Percentiles rank a stretch among this genome's conserved stretches.
phyloP scores from a whole-genome alignment of 2,329 filamentous ascomycete genomes.

The Trichoderma asperellum region DNA sequence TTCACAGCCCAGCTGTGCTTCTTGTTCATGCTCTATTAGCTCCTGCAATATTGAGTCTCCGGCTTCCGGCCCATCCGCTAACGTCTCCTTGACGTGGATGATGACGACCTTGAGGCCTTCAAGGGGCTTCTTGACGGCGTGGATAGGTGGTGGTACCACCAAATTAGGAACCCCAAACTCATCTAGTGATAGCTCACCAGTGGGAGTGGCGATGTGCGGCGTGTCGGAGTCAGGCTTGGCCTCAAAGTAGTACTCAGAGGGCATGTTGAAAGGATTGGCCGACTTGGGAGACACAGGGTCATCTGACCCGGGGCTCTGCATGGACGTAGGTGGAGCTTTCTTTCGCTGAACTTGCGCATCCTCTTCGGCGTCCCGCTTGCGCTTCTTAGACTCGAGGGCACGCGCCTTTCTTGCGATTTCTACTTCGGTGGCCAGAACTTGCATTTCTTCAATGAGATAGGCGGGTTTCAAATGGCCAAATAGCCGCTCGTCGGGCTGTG shows the following conservation, averaged over 20 bases:
- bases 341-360: slow-evolving; percentile 31
- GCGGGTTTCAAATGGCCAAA: slow-evolving; percentile 89
- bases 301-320: slow-evolving; percentile 40
- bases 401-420: slow-evolving; percentile 50
- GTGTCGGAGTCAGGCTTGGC: slow-evolving; percentile 38
- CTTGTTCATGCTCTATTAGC: slow-evolving; percentile 67
- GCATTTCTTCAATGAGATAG: slow-evolving; percentile 80
- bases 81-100: slow-evolving; percentile 90
- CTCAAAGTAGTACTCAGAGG: slow-evolving; percentile 22
- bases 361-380: slow-evolving; percentile 57
- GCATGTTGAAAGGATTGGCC: slow-evolving; percentile 36
- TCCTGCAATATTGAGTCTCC: slow-evolving; percentile 70
- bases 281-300: slow-evolving; percentile 59
- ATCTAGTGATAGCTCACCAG: slow-evolving; percentile 50
- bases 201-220: slow-evolving; percentile 53
- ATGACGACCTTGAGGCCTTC: slow-evolving; percentile 78
- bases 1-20: slow-evolving; percentile 72
- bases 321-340: slow-evolving; percentile 30
- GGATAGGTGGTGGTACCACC: slow-evolving; percentile 24
- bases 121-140: slow-evolving; percentile 54
- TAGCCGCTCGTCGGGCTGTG: slow-evolving; percentile 73
- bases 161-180: slow-evolving; percentile 42
- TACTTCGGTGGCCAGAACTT: slow-evolving; percentile 71
- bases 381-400: slow-evolving; percentile 58
- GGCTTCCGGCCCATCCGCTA: slow-evolving; percentile 71